Evolutionary conservation across 2,329 filamentous ascomycete genomes (phyloP).

Genomic region (Hymenoscyphus fructigenus): DNA sequence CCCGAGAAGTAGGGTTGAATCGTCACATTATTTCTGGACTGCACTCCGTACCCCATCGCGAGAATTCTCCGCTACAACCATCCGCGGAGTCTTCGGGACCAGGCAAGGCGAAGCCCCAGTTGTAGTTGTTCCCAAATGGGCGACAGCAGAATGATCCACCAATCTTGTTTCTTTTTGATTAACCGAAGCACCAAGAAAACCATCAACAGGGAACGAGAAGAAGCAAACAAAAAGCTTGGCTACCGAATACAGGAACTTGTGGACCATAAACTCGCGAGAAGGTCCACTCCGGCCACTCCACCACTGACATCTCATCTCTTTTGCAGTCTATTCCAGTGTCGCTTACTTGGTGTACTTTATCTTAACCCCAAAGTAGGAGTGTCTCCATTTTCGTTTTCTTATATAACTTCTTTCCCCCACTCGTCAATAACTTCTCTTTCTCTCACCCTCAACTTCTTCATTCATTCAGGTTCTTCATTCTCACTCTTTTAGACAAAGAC

Average conservation of each 20-base stretch:
- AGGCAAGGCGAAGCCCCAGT: neutral
- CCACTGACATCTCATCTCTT: neutral
- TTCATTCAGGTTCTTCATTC: neutral
- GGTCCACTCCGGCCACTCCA: neutral
- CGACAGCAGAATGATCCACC: neutral
- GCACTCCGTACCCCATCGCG: neutral
- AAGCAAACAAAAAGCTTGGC: neutral
- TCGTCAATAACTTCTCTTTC: neutral
- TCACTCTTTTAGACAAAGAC: constrained; percentile 3
- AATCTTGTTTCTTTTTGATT: constrained; percentile 1
- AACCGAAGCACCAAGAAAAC: neutral
- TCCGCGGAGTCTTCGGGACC: neutral
- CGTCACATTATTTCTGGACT: neutral
- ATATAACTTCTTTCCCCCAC: neutral
- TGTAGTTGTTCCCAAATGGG: neutral
- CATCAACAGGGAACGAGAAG: neutral
- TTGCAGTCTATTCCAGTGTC: neutral
- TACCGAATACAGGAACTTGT: neutral
- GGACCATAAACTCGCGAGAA: neutral
- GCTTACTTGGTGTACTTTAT: neutral
- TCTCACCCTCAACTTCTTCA: neutral
- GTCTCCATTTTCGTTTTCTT: neutral
- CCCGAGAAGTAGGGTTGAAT: neutral
- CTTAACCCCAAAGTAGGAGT: neutral
- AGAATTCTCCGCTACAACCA: neutral